These are phyloP conservation scores for Boletus pseudopeckii DNA, from an alignment of 768 basidiomycete species.

Conservation along the genomic window DNA sequence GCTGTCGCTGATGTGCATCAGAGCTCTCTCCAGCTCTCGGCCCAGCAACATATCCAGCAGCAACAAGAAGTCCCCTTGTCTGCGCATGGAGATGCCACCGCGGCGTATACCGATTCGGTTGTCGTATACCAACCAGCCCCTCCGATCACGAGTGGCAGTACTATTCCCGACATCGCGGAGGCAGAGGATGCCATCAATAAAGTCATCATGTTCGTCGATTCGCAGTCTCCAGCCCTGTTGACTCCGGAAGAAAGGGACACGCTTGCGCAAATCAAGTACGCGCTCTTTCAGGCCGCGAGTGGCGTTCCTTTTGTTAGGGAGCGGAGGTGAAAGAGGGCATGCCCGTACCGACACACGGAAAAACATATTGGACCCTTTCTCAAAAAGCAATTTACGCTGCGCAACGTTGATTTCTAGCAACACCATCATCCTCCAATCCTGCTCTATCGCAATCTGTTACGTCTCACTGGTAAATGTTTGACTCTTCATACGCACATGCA, in stretches of 20 bases:
- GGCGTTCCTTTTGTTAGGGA: conserved; percentile 36
- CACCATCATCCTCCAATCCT: conserved; percentile 7
- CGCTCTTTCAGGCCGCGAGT: conserved; percentile 48
- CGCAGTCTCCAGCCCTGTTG: conserved; percentile 31
- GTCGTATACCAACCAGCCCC: conserved; percentile 34
- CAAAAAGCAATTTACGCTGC: conserved; percentile 19
- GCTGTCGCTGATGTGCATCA: conserved; percentile 27
- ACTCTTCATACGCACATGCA: conserved; percentile 21
- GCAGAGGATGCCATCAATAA: conserved; percentile 54
- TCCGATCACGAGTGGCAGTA: conserved; percentile 31
- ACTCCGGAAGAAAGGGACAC: conserved; percentile 36
- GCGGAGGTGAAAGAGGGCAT: conserved; percentile 22
- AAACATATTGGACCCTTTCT: conserved; percentile 5
- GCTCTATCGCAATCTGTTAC: conserved; percentile 13
- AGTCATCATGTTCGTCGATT: conserved; percentile 52
- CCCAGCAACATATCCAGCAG: conserved; percentile 29
- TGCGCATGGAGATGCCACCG: conserved; percentile 20
- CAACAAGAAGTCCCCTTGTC: conserved; percentile 31
- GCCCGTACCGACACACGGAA: not conserved
- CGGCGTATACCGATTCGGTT: conserved; percentile 27
- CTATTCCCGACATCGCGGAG: conserved; percentile 41
- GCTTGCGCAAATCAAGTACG: conserved; percentile 48
- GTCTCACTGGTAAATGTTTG: conserved; percentile 22
- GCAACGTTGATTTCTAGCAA: conserved; percentile 14
- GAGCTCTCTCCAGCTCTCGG: conserved; percentile 27